Base-by-base conservation (phyloP, 2,329 filamentous ascomycete genomes). In the Colletotrichum noveboracense region DNA sequence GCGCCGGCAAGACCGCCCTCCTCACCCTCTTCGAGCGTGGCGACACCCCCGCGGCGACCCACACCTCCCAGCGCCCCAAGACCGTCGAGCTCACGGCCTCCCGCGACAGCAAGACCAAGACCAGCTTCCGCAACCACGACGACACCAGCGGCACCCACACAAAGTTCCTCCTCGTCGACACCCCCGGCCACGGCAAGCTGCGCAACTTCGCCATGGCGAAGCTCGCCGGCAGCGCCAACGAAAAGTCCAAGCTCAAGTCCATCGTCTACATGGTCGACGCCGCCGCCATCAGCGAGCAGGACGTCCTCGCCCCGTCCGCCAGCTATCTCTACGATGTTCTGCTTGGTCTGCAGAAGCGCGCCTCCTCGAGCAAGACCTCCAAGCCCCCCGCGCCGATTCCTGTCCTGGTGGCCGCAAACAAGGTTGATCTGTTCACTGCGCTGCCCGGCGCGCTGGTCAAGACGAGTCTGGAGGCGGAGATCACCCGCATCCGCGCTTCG, bases 111-210 rank as follows among this genome's bases (percentile, higher is more conserved):
- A 79, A 84, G 78, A 86, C 84, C 69, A 83, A 81, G 74, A 76
- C 79, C n/a, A 87, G 88, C 52, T 90, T 87, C 85, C 86, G 87
- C 72, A 77, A 82, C 85, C 52, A 86, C 87, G 70, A 77, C n/a
- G 76, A 77, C 70, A 77, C 76, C 10, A 68, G 28, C 38, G 87
- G 89, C 72, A 86, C 85, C 67, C 92, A 94, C 82, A 92, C 91
- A 78, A 94, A 92, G 82, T 95, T 97, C 83, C 87, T 94, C 55
- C 87, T 98, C 38, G 87, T 95, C 81, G 97, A 99, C 86, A 98
- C 96, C 1, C 97, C 97, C 0, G 97, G 97, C 52, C 97, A 99
- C 87, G 96, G 95, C 80, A 99, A 99, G 86, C 92, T 99, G 75
- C 95, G 97, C 76, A 90, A 92, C 80, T 88, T 92, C 78, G 92